Evolutionary conservation across 2,329 filamentous ascomycete genomes (phyloP).

Genomic region (Sphaceloma murrayae): DNA sequence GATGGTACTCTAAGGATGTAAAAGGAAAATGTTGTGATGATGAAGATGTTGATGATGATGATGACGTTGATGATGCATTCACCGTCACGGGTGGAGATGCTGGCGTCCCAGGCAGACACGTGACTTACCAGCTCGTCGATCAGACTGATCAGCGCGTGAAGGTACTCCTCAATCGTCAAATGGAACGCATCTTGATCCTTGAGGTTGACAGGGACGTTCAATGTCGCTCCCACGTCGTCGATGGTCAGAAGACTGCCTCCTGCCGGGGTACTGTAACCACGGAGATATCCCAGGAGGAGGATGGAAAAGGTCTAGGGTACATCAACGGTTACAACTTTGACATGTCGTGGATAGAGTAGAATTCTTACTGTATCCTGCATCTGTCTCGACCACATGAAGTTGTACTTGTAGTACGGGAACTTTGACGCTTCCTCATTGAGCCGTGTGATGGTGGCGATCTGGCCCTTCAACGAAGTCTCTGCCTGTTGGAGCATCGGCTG

Average conservation of each 20-base stretch:
- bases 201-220: conserved; percentile 80
- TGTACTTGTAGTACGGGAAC: conserved; percentile 98
- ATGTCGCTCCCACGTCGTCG: conserved; percentile 71
- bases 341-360: neutral
- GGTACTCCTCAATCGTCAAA: conserved; percentile 93
- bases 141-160: conserved; percentile 75
- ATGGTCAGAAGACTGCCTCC: conserved; percentile 65
- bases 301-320: conserved; percentile 39
- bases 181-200: conserved; percentile 88
- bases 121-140: conserved; percentile 68
- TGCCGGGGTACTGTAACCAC: conserved; percentile 46
- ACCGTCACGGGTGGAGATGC: too few species aligned
- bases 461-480: conserved; percentile 58
- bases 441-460: conserved; percentile 60
- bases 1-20: too few species aligned
- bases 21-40: too few species aligned
- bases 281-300: conserved; percentile 64
- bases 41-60: too few species aligned
- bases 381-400: conserved; percentile 72
- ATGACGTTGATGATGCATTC: too few species aligned
- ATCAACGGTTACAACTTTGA: conserved; percentile 36
- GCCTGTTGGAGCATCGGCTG: conserved; percentile 58
- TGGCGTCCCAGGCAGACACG: too few species aligned
- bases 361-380: conserved; percentile 63
- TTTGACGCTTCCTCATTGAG: conserved; percentile 66